phyloP scores from a whole-genome alignment of 176 grass and related monocot species.

The Triticum turgidum region DNA sequence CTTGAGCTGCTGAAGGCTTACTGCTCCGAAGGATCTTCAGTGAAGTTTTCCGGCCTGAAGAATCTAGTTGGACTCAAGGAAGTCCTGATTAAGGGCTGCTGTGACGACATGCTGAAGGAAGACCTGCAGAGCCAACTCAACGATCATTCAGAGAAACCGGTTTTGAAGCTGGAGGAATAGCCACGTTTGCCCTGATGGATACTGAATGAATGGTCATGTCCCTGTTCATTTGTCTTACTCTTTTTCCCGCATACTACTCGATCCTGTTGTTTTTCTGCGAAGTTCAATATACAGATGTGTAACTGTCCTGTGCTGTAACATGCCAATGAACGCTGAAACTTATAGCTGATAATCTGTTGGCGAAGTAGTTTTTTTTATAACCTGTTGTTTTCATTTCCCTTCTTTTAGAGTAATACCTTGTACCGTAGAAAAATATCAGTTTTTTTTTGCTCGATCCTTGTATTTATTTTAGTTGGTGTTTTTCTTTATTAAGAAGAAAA shows the following conservation, averaged over 20 bases:
- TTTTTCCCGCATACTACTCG: too few relatives aligned
- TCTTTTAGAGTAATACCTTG: too few relatives aligned
- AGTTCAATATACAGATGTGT: background rate
- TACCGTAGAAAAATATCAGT: too few relatives aligned
- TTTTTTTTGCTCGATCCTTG: too few relatives aligned
- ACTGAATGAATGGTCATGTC: background rate
- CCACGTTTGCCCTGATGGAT: background rate
- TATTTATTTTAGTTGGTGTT: too few relatives aligned
- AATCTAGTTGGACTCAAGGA: background rate
- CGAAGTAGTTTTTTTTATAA: too few relatives aligned
- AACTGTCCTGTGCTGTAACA: background rate
- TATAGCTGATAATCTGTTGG: too few relatives aligned
- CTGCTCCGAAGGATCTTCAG: background rate
- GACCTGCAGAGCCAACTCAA: accelerated
- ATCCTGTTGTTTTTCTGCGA: too few relatives aligned
- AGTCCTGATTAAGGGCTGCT: background rate
- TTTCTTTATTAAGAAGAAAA: too few relatives aligned
- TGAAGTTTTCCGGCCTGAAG: background rate
- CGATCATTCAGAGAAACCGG: background rate
- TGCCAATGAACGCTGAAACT: background rate
- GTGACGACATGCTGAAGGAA: background rate
- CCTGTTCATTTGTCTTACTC: background rate
- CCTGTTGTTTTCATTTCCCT: too few relatives aligned
- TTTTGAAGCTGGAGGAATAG: background rate
- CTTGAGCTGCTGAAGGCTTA: background rate